phyloP scores from a whole-genome alignment of 768 basidiomycete species.

The Botryobasidium botryosum region DNA sequence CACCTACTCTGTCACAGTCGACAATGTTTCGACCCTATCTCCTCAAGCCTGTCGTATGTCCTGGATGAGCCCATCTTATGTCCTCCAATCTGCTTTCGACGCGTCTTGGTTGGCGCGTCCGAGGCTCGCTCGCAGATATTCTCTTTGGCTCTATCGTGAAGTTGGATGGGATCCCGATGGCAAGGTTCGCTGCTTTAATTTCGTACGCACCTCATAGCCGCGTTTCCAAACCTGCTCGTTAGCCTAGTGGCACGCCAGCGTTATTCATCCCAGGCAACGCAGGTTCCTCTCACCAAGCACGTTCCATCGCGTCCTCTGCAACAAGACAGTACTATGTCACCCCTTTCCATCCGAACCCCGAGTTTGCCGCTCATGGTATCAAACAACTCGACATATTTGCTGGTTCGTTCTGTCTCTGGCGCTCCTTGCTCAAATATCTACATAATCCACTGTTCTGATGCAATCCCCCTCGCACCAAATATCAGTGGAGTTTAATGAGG shows the following conservation, averaged over 20 bases:
- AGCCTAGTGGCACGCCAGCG: constrained; percentile 53
- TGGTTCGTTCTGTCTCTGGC: constrained; percentile 29
- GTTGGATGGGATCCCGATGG: constrained; percentile 54
- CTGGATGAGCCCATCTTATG: constrained; percentile 86
- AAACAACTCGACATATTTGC: constrained; percentile 74
- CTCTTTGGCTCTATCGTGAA: constrained; percentile 84
- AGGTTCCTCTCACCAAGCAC: constrained; percentile 82
- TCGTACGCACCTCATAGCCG: not conserved
- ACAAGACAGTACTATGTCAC: constrained; percentile 57
- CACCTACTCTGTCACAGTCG: too few species aligned
- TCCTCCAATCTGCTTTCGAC: constrained; percentile 52
- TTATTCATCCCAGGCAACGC: constrained; percentile 97
- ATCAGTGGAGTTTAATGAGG: constrained; percentile 90
- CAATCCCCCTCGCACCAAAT: not conserved
- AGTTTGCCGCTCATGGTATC: constrained; percentile 30
- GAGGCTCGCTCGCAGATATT: constrained; percentile 60
- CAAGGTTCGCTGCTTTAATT: constrained; percentile 27
- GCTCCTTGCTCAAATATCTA: not conserved
- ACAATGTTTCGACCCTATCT: constrained; percentile 22
- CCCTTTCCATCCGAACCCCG: constrained; percentile 36
- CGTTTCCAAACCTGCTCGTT: not conserved
- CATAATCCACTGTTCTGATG: not conserved
- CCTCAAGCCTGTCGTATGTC: constrained; percentile 94
- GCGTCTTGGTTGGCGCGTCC: constrained; percentile 46
- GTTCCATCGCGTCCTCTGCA: constrained; percentile 88